Conservation (phyloP, 495 filamentous ascomycete genomes). For the Penicillium simplicissimum region DNA sequence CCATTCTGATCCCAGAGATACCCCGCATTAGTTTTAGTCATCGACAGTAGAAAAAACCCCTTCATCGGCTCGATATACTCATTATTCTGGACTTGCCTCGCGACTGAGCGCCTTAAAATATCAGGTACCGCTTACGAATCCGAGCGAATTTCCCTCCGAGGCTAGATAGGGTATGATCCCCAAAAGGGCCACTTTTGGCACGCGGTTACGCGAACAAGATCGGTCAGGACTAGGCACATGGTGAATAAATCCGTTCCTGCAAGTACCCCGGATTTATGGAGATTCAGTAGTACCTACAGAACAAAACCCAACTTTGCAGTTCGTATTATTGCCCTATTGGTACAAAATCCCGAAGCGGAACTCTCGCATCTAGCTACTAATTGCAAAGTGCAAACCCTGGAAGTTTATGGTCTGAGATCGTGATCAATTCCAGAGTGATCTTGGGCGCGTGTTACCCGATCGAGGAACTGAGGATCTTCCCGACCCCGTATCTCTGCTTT, state of each 20-base stretch:
- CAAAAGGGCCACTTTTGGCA: not conserved
- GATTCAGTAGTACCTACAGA: not conserved
- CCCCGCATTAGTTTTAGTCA: not conserved
- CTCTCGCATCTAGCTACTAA: not conserved
- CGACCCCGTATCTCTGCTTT: not conserved
- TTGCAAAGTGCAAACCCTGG: not conserved
- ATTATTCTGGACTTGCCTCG: not conserved
- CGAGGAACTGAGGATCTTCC: not conserved
- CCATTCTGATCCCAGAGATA: not conserved
- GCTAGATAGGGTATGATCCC: not conserved
- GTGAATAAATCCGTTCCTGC: not conserved
- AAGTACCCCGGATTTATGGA: not conserved
- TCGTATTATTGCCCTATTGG: not conserved
- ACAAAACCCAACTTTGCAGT: not conserved
- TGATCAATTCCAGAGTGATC: not conserved
- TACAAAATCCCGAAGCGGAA: not conserved
- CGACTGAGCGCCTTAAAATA: not conserved
- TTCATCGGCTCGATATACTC: not conserved
- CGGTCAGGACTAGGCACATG: not conserved
- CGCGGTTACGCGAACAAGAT: not conserved
- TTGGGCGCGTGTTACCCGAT: not conserved
- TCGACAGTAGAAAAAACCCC: not conserved
- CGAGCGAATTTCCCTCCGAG: not conserved
- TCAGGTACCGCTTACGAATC: not conserved
- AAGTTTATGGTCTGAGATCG: not conserved